These are phyloP conservation scores for Acacia concinna DNA, from an alignment of 331 rosid genomes.

Conservation along the genomic window DNA sequence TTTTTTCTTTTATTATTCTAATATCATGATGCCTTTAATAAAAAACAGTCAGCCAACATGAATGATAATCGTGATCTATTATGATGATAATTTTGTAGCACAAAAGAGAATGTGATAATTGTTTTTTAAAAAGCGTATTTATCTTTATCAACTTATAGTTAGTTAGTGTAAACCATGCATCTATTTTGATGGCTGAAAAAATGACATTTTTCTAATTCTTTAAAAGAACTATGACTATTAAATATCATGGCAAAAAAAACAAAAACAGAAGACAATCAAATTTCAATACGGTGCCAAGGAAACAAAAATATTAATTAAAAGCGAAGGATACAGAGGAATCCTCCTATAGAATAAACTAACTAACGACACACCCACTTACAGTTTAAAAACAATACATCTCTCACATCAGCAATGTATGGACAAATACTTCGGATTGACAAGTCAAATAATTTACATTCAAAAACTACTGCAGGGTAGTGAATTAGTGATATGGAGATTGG, in stretches of 20 bases:
- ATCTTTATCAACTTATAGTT: no score
- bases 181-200: background rate
- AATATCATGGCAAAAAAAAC: no score
- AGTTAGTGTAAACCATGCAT: no score
- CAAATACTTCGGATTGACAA: slow-evolving; percentile 24
- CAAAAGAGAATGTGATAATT: no score
- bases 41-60: background rate
- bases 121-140: no score
- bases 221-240: no score
- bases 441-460: slow-evolving; percentile 41
- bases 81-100: background rate
- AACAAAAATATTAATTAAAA: background rate
- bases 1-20: no score
- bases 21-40: no score
- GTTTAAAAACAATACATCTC: background rate
- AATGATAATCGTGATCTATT: background rate
- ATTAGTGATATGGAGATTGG: background rate
- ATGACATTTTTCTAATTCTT: background rate
- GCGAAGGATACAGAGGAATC: background rate
- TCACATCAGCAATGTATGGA: slow-evolving; percentile 28
- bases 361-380: background rate
- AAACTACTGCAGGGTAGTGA: slow-evolving; percentile 15
- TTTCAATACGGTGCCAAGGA: no score
- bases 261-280: no score
- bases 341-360: background rate